Evolutionary conservation across 2,329 filamentous ascomycete species (phyloP).

Genomic region (Endoconidiophora polonica): DNA sequence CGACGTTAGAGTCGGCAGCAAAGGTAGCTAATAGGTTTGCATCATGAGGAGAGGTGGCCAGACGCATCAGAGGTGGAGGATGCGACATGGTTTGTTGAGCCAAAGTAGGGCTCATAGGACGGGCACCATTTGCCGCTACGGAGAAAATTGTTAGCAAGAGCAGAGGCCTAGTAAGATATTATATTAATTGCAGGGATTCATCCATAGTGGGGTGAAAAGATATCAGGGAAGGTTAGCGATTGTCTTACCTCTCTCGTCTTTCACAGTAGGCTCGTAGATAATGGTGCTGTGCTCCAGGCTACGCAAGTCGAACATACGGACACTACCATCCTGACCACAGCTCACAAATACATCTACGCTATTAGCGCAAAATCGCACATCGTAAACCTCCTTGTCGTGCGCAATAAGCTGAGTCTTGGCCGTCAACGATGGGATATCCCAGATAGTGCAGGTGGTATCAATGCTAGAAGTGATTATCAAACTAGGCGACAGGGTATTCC

Average conservation of each 20-base stretch:
- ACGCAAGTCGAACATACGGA: slow-evolving; percentile 94
- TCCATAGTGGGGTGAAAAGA: background rate
- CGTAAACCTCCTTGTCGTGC: slow-evolving; percentile 97
- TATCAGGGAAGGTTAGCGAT: slow-evolving; percentile 14
- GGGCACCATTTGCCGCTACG: slow-evolving; percentile 38
- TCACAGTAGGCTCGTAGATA: slow-evolving; percentile 92
- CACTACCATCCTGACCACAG: slow-evolving; percentile 92
- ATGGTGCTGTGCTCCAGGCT: slow-evolving; percentile 97
- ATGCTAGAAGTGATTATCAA: slow-evolving; percentile 98
- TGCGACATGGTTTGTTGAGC: slow-evolving; percentile 62
- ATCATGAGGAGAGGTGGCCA: slow-evolving; percentile 87
- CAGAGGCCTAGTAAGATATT: background rate
- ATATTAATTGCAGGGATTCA: background rate
- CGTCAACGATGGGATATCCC: slow-evolving; percentile 95
- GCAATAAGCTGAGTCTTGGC: slow-evolving; percentile 97
- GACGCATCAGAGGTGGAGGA: slow-evolving; percentile 59
- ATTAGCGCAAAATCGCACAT: slow-evolving; percentile 93
- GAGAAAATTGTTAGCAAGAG: background rate
- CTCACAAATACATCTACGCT: slow-evolving; percentile 98
- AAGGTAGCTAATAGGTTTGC: slow-evolving; percentile 94
- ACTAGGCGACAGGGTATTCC: slow-evolving; percentile 94
- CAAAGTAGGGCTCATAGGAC: slow-evolving; percentile 52
- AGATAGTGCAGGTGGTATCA: slow-evolving; percentile 97
- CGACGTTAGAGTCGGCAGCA: slow-evolving; percentile 77
- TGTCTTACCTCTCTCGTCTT: slow-evolving; percentile 52